Evolutionary conservation across 2,329 filamentous ascomycete genomes (phyloP).

Genomic region (Cryphonectria japonica): DNA sequence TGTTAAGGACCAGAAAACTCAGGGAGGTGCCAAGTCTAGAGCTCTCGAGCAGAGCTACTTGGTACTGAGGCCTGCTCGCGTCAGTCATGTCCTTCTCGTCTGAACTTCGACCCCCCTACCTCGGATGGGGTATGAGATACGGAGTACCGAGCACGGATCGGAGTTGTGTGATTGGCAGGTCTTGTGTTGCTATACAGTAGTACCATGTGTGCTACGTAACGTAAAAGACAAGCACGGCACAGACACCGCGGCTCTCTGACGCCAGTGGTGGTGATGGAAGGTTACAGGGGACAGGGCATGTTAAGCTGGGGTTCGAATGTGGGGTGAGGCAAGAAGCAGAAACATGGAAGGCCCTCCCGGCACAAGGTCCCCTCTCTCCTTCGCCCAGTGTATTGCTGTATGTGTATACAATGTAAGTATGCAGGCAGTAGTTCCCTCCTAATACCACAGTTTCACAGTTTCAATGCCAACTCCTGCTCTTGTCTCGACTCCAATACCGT

Average conservation of each 20-base stretch:
- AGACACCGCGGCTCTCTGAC: not conserved
- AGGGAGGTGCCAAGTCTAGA: not conserved
- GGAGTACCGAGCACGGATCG: not conserved
- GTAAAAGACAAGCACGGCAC: not conserved
- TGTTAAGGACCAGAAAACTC: not conserved
- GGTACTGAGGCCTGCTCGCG: not conserved
- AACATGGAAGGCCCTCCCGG: too few relatives aligned
- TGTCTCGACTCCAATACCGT: not conserved
- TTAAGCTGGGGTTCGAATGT: not conserved
- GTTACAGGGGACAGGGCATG: not conserved
- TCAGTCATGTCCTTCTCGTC: not conserved
- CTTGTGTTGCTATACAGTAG: not conserved
- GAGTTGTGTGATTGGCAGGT: constrained; percentile 8
- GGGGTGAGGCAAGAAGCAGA: too few relatives aligned
- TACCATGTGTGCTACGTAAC: not conserved
- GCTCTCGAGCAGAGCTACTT: not conserved
- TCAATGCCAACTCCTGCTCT: not conserved
- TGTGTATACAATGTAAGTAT: not conserved
- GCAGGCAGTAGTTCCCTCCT: not conserved
- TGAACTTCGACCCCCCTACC: not conserved
- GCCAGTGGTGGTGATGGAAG: not conserved
- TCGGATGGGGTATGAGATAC: not conserved
- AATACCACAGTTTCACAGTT: not conserved
- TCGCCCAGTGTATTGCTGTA: not conserved
- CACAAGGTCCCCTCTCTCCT: not conserved